Percentiles rank a stretch among this genome's conserved stretches.
Evolutionary conservation across 2,329 filamentous ascomycete species (phyloP).

Genomic region (Pezicula carpinea): DNA sequence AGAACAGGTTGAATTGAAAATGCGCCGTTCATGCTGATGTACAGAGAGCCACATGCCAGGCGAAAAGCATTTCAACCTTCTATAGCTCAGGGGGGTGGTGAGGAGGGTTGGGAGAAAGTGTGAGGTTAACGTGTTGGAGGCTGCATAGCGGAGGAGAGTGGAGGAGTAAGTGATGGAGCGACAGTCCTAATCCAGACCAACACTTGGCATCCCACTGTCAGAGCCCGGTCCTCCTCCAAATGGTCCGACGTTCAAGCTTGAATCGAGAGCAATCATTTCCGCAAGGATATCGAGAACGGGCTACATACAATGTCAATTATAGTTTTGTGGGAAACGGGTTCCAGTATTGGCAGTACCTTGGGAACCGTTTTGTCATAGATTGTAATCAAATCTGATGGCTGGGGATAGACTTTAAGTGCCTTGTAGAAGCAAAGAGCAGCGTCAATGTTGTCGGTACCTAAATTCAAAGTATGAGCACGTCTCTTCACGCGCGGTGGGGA

Average conservation of each 20-base stretch:
- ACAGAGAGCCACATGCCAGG: constrained; percentile 21
- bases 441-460: constrained; percentile 68
- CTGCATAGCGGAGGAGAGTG: constrained; percentile 7
- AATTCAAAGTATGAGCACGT: constrained; percentile 8
- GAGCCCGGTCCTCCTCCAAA: constrained; percentile 23
- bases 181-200: constrained; percentile 26
- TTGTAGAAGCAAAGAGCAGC: constrained; percentile 96
- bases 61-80: background rate
- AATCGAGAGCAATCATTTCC: constrained; percentile 95
- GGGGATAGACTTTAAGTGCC: constrained; percentile 96
- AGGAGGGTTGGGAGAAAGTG: constrained; percentile 5
- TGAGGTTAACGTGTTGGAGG: constrained; percentile 9
- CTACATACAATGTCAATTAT: constrained; percentile 37
- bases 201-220: constrained; percentile 24
- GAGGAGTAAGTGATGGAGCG: background rate
- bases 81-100: background rate
- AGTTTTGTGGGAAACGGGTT: background rate
- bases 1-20: constrained; percentile 17
- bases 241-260: constrained; percentile 57
- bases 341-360: constrained; percentile 56
- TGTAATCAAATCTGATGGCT: constrained; percentile 83
- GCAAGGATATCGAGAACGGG: constrained; percentile 92
- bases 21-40: constrained; percentile 22
- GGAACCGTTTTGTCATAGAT: constrained; percentile 99
- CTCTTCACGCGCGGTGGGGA: background rate